A percentile compares a stretch with the other conserved stretches of the same genome.
Evolutionary conservation across 2,329 filamentous ascomycete species (phyloP).

Genomic region (Xylariaceae sp.): DNA sequence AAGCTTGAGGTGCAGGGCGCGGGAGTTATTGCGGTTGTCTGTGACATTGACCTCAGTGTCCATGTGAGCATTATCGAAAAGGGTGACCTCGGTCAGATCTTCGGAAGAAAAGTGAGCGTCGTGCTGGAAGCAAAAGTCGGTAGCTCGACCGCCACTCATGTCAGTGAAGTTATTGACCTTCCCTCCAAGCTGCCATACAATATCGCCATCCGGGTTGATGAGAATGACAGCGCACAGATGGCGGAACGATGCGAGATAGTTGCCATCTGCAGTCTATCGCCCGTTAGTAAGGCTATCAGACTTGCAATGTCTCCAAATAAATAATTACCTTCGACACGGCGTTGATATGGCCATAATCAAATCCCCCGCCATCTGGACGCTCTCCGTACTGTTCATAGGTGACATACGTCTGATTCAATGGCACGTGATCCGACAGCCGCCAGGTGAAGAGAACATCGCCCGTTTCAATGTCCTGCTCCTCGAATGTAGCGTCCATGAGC

Average conservation of each 20-base stretch:
- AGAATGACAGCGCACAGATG: background rate
- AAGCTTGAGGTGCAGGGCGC: conserved; percentile 2
- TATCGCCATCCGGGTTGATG: conserved; percentile 1
- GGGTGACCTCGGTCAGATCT: background rate
- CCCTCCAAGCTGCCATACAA: conserved; percentile 7
- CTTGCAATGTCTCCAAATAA: too few species aligned
- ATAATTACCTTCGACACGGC: too few species aligned
- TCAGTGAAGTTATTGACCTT: conserved; percentile 6
- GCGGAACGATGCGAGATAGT: conserved; percentile 5
- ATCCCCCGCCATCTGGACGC: conserved; percentile 25
- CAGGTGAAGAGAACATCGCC: conserved; percentile 40
- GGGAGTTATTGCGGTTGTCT: conserved; percentile 1
- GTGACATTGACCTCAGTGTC: background rate
- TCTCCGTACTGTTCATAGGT: conserved; percentile 33
- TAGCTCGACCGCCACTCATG: conserved; percentile 2
- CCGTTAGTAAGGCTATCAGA: too few species aligned
- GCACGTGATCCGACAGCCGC: conserved; percentile 26
- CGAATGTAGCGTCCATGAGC: conserved; percentile 38
- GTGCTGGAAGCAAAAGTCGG: conserved; percentile 6
- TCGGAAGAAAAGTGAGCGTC: conserved; percentile 4
- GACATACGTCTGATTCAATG: conserved; percentile 26
- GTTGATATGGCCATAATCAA: conserved; percentile 55
- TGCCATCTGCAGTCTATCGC: background rate
- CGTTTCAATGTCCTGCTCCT: conserved; percentile 42
- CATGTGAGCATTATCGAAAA: conserved; percentile 20